Evolutionary conservation across 768 basidiomycete species (phyloP), one percentile per base, ranked within the genome.

Genomic region (Mycena crocata): DNA sequence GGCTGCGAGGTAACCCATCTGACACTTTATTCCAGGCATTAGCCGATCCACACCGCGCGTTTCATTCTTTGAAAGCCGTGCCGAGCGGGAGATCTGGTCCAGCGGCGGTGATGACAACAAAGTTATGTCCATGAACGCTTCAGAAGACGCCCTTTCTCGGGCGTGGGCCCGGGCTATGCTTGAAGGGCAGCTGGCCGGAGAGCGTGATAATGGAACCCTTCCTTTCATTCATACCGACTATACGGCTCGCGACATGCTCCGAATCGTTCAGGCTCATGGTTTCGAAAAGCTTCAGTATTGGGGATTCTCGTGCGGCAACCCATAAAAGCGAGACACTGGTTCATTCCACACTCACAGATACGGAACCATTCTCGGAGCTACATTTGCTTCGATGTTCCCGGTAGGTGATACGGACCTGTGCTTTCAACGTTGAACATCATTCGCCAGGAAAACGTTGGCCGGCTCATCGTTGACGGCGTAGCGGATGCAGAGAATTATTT

Each of bases 361-460:
- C 23, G 68, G 68, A 12, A 66, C 48, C 24, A 13, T 68, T 1
- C 40, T 71, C 14, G 70, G 70, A 3, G 70, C 67, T 1, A 66
- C 67, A 15, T 71, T 71, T 50, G 67, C 70, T 15, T 35, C 70
- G 7, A 65, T 71, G 61, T 68, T 71, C 31, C 71, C 71, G 6
- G 70, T 68, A 19, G 30, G 35, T 44, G 3, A 23, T 48, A 21
- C 35, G 5, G 21, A 1, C 15, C 19, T 24, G 3, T 15, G 14
- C 24, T 9, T n/a, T 21, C 15, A 3, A 5, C 7, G 2, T 40
- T 37, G 21, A 62, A 34, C 57, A 14, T 23, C 1, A 1, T n/a
- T 44, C 9, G 0, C 19, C 30, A 71, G 70, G 64, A 69, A 3
- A 60, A 71, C 24, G 61, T 71, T 7, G 71, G 35, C 0, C 64